Evolutionary conservation across 768 basidiomycete genomes (phyloP).

Genomic region (Plicaturopsis crispa): DNA sequence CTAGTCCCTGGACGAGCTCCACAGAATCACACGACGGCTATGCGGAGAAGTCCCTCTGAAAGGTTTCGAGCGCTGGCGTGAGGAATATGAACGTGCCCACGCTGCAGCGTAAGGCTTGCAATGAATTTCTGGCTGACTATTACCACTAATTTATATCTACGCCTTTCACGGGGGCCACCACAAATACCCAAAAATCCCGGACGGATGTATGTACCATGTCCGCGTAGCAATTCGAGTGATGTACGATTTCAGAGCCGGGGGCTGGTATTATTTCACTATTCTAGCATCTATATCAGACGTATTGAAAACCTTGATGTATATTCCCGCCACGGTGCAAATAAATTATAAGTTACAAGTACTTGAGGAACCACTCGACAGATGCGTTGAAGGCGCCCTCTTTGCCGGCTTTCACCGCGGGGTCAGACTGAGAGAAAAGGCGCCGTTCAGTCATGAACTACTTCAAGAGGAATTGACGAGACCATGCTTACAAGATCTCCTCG

Average conservation of each 20-base stretch:
- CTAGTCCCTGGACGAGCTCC: slow-evolving; percentile 30
- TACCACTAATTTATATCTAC: no score
- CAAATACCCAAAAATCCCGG: no score
- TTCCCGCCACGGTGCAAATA: no score
- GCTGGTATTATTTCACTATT: no score
- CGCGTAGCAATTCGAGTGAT: no score
- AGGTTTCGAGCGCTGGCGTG: slow-evolving; percentile 31
- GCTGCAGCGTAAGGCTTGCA: background rate
- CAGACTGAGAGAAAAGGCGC: slow-evolving; percentile 19
- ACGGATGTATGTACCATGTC: no score
- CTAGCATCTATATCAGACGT: no score
- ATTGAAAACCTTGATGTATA: no score
- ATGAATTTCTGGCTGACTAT: no score
- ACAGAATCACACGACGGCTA: slow-evolving; percentile 23
- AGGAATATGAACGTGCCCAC: slow-evolving; percentile 22
- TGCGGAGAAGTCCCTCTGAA: slow-evolving; percentile 33
- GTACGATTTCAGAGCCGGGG: no score
- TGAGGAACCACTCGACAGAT: slow-evolving; percentile 45
- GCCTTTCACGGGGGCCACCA: no score
- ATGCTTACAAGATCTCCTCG: slow-evolving; percentile 29
- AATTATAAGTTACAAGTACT: slow-evolving; percentile 19
- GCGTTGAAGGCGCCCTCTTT: slow-evolving; percentile 60
- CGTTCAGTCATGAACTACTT: background rate
- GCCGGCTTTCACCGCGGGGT: slow-evolving; percentile 47
- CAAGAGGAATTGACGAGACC: background rate